Evolutionary conservation across 1,139 yeast species (phyloP), one percentile per base, ranked within the genome.

Genomic region (Taphrina wiesneri): DNA sequence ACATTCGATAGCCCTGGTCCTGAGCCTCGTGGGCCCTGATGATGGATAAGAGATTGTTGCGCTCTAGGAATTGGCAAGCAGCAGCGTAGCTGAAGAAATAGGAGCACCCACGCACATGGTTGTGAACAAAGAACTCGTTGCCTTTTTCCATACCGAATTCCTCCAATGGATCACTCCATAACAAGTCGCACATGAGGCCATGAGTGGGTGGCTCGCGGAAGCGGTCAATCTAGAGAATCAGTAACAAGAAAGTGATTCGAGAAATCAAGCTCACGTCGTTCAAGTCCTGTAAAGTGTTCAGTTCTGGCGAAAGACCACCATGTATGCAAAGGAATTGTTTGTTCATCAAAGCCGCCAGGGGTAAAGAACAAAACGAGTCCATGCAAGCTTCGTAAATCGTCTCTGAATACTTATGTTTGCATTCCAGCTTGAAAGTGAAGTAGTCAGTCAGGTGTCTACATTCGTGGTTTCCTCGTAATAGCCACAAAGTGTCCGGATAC

Each of bases 1-100:
- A 93, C 88, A 95, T 93, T 75, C 97, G 81, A 41, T 66, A 66
- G 30, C 99, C 99, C 17, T 96, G 95, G 77, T 93, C 97, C 76
- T 93, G 99, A 0, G 98, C 98, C 77, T 93, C 98, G 76, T 93
- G 99, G 0, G 98, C 99, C 69, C 99, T 82, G 63, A 93, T 91
- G 47, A 93, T 85, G 13, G 93, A 88, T 56, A 93, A 78, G 60
- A 93, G 78, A 34, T 90, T 89, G 53, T 92, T 93, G 68, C 86
- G 81, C 72, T 88, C 90, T 73, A 93, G 79, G 72, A 93, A 93
- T 62, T 83, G 84, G 73, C 96, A 88, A 1, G 90, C 85, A 0
- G 98, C 98, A 67, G 83, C 83, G 75, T 88, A 93, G 0, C 97
- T 86, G 76, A 85, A 93, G 63, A 95, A 90, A 76, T 86, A 93